Percentiles rank a stretch among this genome's conserved stretches.
phyloP scores from a whole-genome alignment of 2,329 filamentous ascomycete species.

The Aureobasidium musti region DNA sequence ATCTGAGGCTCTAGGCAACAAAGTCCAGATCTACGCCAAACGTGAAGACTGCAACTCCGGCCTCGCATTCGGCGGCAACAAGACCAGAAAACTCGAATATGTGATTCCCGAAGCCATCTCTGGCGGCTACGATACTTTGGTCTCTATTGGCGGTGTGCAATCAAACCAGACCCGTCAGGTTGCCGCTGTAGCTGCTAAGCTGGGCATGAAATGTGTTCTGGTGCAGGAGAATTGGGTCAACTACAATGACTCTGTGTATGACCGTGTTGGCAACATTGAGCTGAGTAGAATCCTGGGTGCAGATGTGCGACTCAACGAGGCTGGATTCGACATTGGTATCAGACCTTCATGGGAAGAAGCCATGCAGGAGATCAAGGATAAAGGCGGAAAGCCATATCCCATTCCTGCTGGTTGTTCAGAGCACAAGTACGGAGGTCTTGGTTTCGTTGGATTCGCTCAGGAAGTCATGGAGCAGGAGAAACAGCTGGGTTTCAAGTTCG shows the following conservation, averaged over 20 bases:
- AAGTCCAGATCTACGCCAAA: slow-evolving; percentile 68
- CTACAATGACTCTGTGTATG: slow-evolving; percentile 27
- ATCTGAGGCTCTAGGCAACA: slow-evolving; percentile 60
- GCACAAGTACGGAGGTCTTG: slow-evolving; percentile 68
- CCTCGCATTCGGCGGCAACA: slow-evolving; percentile 45
- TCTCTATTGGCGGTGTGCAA: slow-evolving; percentile 44
- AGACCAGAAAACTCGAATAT: slow-evolving; percentile 45
- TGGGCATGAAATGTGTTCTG: slow-evolving; percentile 40
- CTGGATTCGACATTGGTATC: slow-evolving; percentile 68
- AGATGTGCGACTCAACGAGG: slow-evolving; percentile 62
- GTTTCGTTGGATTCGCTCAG: slow-evolving; percentile 70
- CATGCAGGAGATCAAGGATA: slow-evolving; percentile 54
- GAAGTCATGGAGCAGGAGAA: slow-evolving; percentile 67
- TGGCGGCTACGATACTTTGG: slow-evolving; percentile 39
- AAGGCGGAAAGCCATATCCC: slow-evolving; percentile 66
- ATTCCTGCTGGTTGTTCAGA: slow-evolving; percentile 72
- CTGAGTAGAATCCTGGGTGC: slow-evolving; percentile 38
- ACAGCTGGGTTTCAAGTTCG: slow-evolving; percentile 64
- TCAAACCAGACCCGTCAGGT: slow-evolving; percentile 45
- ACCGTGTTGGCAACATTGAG: slow-evolving; percentile 33
- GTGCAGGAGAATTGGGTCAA: slow-evolving; percentile 41
- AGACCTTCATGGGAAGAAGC: slow-evolving; percentile 56
- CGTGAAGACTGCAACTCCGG: slow-evolving; percentile 62
- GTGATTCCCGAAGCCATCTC: slow-evolving; percentile 42
- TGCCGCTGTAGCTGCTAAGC: slow-evolving; percentile 40